Evolutionary conservation across 208 protist genomes (phyloP), one percentile per base, ranked within the genome.

Genomic region (Acanthamoeba lenticulata): DNA sequence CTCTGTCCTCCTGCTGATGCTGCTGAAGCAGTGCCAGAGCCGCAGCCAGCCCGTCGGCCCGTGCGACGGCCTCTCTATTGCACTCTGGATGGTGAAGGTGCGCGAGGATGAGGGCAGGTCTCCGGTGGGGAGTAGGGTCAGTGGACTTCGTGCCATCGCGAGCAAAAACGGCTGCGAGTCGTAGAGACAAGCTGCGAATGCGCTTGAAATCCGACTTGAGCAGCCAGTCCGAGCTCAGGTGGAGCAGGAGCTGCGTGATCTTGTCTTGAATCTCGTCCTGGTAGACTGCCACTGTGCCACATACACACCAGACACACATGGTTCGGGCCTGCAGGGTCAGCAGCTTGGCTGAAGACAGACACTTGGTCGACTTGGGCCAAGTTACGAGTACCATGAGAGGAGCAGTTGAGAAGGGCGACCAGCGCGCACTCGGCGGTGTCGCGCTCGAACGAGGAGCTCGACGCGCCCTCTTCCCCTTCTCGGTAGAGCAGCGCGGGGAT

Each of bases 141-240:
- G 9, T n/a, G 13, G 32, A 15, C 15, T 19, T 42, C 11, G 77
- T 38, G 57, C 77, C 42, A 19, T 57, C 45, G 1, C 77, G 77
- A 2, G 77, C 77, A 13, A 86, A 27, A 27, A 57, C 57, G 27
- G 77, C 77, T 27, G 77, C 77, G 29, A 86, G 77, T 42, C 77
- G 77, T 42, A 86, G 44, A 24, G 77, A 47, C 45, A 86, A 42
- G 15, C 38, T 1, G 4, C 45, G 6, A 6, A 86, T 86, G 0
- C 77, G 77, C 32, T 86, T 86, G 45, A 57, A 86, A 42, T 86
- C 77, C 0, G 77, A 86, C 77, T 57, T 86, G 77, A 86, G 77
- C 7, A 86, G n/a, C 77, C 77, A 86, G 44, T 86, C 77, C 15
- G 77, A 86, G 17, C 44, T 42, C 77, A 86, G 27, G 13, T 38